phyloP scores from a whole-genome alignment of 371 early-diverging fungal species.

The Syncephalastrum contaminatum region DNA sequence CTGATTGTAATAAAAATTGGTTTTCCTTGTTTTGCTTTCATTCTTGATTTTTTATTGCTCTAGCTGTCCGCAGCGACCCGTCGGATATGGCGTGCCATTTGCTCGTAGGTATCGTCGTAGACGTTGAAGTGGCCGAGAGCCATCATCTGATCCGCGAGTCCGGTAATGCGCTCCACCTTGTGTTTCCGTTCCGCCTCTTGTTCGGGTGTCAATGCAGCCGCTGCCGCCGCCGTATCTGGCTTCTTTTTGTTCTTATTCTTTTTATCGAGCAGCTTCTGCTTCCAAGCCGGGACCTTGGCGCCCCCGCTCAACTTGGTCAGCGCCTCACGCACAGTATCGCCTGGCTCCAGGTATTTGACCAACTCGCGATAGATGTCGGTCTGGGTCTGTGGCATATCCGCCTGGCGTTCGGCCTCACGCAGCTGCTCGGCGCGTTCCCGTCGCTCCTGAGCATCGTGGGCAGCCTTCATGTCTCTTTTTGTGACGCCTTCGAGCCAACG shows the following conservation, averaged over 20 bases:
- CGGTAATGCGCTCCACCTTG: constrained; percentile 67
- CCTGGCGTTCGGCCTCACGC: constrained; percentile 54
- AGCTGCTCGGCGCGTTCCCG: constrained; percentile 48
- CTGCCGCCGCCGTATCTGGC: not conserved
- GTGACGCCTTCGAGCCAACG: constrained; percentile 85
- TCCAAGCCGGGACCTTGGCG: constrained; percentile 52
- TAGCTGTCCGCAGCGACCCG: constrained; percentile 36
- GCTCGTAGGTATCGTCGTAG: constrained; percentile 79
- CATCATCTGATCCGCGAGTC: constrained; percentile 76
- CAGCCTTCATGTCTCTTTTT: constrained; percentile 71
- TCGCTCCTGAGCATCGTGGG: constrained; percentile 69
- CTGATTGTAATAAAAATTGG: too few relatives aligned
- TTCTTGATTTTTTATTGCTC: too few relatives aligned
- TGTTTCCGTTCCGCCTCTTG: constrained; percentile 44
- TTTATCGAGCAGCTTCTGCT: constrained; percentile 56
- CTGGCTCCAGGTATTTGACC: constrained; percentile 64
- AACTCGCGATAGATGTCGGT: constrained; percentile 58
- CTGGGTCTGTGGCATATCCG: constrained; percentile 44
- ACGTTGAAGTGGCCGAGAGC: constrained; percentile 67
- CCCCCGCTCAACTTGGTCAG: constrained; percentile 62
- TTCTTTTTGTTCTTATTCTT: constrained; percentile 56
- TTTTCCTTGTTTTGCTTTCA: too few relatives aligned
- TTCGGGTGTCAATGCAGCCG: constrained; percentile 24
- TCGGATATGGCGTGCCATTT: constrained; percentile 68
- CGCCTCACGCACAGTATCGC: constrained; percentile 71